Percentiles rank a stretch among this genome's conserved stretches.
Conservation (phyloP, 352 stramenopile genomes). For the Globisporangium carolinianum region DNA sequence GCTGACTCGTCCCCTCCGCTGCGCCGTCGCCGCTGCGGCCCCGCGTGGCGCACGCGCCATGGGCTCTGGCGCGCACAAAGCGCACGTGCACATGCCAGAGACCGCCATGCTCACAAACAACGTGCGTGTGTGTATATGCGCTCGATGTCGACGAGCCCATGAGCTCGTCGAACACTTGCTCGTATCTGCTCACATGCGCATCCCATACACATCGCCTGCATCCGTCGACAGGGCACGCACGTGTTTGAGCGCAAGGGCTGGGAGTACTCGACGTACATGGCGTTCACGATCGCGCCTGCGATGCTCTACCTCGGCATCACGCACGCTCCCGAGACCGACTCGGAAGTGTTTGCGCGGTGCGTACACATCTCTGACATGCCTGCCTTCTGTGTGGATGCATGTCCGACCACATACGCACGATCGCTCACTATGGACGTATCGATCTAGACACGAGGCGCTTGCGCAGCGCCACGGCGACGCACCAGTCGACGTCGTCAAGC, state of each 20-base stretch:
- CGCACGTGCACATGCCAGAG: constrained; percentile 76
- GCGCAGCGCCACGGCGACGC: constrained; percentile 42
- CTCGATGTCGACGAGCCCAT: no score
- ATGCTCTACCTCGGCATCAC: constrained; percentile 73
- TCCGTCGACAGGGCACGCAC: constrained; percentile 48
- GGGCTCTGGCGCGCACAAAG: constrained; percentile 34
- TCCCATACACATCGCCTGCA: neutral
- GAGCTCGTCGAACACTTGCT: neutral
- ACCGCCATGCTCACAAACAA: constrained; percentile 86
- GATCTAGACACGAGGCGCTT: constrained; percentile 45
- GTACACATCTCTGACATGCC: neutral
- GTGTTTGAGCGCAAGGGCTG: constrained; percentile 76
- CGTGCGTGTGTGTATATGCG: constrained; percentile 25
- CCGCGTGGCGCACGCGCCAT: constrained; percentile 41
- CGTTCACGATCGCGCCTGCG: constrained; percentile 57
- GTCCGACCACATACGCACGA: no score
- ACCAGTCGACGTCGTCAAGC: constrained; percentile 34
- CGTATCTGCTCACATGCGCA: neutral
- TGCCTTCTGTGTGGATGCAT: neutral
- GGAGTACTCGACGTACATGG: constrained; percentile 79
- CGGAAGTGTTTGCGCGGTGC: constrained; percentile 74
- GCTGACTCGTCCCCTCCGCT: constrained; percentile 20
- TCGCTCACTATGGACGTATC: no score
- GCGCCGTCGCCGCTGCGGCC: constrained; percentile 12
- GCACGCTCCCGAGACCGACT: constrained; percentile 79